phyloP scores from a whole-genome alignment of 2,329 filamentous ascomycete species.

The Ophioceras dolichostomum region DNA sequence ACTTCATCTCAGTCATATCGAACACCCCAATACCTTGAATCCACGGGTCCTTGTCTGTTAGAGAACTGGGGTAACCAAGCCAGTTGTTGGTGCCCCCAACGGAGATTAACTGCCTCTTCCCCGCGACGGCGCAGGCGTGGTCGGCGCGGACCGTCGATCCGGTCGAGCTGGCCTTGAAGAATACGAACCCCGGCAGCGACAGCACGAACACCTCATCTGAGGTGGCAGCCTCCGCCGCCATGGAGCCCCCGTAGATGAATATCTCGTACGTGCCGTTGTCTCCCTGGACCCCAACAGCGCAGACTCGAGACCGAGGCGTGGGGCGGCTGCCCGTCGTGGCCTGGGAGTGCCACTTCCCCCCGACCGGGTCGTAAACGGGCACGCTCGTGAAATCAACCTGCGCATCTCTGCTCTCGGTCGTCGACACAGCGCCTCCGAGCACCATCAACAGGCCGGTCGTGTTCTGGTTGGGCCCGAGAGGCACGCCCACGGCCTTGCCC shows the following conservation, averaged over 20 bases:
- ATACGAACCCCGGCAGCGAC: slow-evolving; percentile 25
- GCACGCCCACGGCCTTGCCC: slow-evolving; percentile 16
- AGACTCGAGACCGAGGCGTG: slow-evolving; percentile 15
- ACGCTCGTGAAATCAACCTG: slow-evolving; percentile 15
- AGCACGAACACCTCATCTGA: slow-evolving; percentile 21
- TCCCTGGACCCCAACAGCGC: slow-evolving; percentile 18
- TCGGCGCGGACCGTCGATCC: slow-evolving; percentile 14
- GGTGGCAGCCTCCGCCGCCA: slow-evolving; percentile 8
- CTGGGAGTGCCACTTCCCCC: slow-evolving; percentile 21
- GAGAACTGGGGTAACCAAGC: slow-evolving; percentile 10
- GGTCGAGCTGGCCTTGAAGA: slow-evolving; percentile 15
- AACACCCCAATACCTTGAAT: slow-evolving; percentile 23
- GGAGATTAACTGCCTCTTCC: slow-evolving; percentile 23
- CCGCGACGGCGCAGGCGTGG: slow-evolving; percentile 19
- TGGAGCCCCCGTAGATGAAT: slow-evolving; percentile 23
- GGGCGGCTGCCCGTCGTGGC: slow-evolving; percentile 17
- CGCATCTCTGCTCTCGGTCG: background rate
- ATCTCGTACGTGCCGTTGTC: slow-evolving; percentile 22
- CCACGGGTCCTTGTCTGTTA: slow-evolving; percentile 20
- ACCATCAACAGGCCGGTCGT: slow-evolving; percentile 16
- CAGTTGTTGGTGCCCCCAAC: slow-evolving; percentile 20
- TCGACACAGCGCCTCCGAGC: slow-evolving; percentile 16
- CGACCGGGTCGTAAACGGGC: slow-evolving; percentile 18
- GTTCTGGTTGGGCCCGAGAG: slow-evolving; percentile 15
- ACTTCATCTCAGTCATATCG: slow-evolving; percentile 23